Base-by-base conservation (phyloP, 2,329 filamentous ascomycete species). In the Lachnellula arida region DNA sequence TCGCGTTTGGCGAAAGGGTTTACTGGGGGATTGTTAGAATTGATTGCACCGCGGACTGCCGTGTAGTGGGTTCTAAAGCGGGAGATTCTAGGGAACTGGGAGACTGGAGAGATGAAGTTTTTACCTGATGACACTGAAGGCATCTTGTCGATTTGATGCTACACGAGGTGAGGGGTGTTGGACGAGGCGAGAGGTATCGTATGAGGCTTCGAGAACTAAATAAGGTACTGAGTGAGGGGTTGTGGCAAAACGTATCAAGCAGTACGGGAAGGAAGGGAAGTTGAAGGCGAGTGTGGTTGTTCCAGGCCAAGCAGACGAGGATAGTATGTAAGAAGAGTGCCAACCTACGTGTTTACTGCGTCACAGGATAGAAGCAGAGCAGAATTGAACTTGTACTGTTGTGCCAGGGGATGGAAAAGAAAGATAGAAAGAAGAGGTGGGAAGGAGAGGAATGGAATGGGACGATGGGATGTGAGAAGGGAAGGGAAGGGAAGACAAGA, bases 1-100 rank as follows among this genome's bases (percentile, higher is more conserved):
- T 91, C 87, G 66, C 84, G 84, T 72, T 80, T 85, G 57, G 81
- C 76, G 74, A 94, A 94, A 28, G 89, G 89, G 71, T 94, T 94
- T 70, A 83, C 86, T 89, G 60, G 32, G 28, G 42, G 39, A 15
- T 23, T 14, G 22, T 46, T 51, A 42, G 23, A 46, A 28, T 46
- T 43, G 40, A 4, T n/a, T 43, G 40, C 28, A 42, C 39, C 2
- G 11, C 1, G 3, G 39, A 11, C 39, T 42, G 5, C 15, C 0
- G 9, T 42, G 6, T 42, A 6, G 8, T 32, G 28, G 2, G 1
- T 32, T 9, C 28, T 32, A 8, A 32, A 32, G 28, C 28, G 28
- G 28, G 28, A 9, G 28, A 32, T 32, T 32, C 8, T 32, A 32
- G 28, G 8, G 8, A 32, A 32, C 11, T 32, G 5, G 8, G 15